A percentile compares a stretch with the other conserved stretches of the same genome.
Evolutionary conservation across 2,329 filamentous ascomycete genomes (phyloP).

Genomic region (Ascochyta viciae-villosae): DNA sequence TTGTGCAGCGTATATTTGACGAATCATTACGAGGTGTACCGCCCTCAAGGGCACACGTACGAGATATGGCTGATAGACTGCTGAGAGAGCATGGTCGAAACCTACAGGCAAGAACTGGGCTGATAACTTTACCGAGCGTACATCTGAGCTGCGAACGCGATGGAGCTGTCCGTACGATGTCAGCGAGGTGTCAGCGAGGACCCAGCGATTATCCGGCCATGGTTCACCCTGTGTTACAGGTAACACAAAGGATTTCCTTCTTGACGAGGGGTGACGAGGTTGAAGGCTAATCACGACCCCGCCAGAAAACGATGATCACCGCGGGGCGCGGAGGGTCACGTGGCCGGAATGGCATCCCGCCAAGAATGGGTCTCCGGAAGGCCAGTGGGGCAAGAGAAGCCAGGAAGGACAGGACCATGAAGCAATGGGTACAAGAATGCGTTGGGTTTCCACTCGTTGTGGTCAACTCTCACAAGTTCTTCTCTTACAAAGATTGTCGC

Average conservation of each 20-base stretch:
- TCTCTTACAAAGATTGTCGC: no score
- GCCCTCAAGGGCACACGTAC: conserved; percentile 17
- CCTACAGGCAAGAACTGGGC: conserved; percentile 23
- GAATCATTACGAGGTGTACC: neutral
- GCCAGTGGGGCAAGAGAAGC: no score
- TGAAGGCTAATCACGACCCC: conserved; percentile 37
- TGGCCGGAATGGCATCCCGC: no score
- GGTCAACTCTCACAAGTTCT: no score
- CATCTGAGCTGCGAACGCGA: conserved; percentile 14
- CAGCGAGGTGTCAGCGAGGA: conserved; percentile 19
- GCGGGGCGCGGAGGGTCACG: no score
- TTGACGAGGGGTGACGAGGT: conserved; percentile 17
- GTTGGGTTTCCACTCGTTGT: no score
- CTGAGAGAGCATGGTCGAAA: conserved; percentile 13
- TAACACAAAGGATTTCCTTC: conserved; percentile 18
- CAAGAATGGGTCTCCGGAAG: no score
- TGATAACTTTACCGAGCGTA: conserved; percentile 21
- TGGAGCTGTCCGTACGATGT: conserved; percentile 19
- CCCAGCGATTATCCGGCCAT: conserved; percentile 10
- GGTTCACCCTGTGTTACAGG: conserved; percentile 3
- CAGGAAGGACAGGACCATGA: no score
- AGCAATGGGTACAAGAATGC: no score
- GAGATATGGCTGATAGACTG: conserved; percentile 21
- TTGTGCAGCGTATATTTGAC: conserved; percentile 11
- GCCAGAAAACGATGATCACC: neutral